Conservation (phyloP, 2,329 filamentous ascomycete species). For the Xylaria sp. region DNA sequence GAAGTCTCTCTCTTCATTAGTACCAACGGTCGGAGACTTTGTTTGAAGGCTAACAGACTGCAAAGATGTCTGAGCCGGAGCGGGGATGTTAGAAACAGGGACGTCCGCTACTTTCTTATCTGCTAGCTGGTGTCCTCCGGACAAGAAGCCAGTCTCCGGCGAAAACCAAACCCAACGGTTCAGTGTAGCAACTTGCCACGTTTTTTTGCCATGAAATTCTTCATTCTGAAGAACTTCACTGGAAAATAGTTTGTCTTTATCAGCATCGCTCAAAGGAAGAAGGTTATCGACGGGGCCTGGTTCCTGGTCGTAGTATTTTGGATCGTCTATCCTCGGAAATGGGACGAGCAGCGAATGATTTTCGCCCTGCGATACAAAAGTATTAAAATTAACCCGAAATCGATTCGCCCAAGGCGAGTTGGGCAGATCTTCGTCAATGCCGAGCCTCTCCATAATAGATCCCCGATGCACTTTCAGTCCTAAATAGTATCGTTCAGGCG, state of each 20-base stretch:
- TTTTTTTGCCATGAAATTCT: neutral
- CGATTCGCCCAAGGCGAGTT: constrained; percentile 13
- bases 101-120: neutral
- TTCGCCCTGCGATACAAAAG: neutral
- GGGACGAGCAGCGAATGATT: constrained; percentile 7
- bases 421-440: neutral
- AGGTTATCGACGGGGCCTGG: neutral
- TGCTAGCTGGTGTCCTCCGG: neutral
- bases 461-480: neutral
- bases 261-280: neutral
- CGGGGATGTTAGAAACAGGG: neutral
- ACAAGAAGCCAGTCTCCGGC: neutral
- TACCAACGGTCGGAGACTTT: neutral
- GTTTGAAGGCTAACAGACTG: neutral
- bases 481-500: neutral
- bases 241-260: constrained; percentile 1
- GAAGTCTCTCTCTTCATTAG: neutral
- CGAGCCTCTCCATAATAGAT: neutral
- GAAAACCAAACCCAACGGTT: constrained; percentile 1
- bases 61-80: neutral
- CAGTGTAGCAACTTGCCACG: neutral
- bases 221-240: neutral
- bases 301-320: constrained; percentile 12
- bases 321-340: neutral
- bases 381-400: neutral